Base-by-base conservation (phyloP, 352 stramenopile genomes). In the Phytophthora cactorum region DNA sequence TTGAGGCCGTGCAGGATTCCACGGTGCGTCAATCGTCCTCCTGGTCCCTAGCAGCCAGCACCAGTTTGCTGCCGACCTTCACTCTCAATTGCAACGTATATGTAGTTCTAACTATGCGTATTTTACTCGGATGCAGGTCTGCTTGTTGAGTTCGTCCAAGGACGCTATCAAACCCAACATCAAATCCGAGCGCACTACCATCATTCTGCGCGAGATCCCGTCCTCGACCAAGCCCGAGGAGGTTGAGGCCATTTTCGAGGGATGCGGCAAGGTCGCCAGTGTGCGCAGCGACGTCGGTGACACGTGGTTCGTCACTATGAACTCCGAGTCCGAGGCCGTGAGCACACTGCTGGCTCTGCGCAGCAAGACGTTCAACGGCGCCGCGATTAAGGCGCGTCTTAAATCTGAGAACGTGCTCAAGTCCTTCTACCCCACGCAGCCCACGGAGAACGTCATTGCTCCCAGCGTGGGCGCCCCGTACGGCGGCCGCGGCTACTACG, bases 401-500 rank as follows among this genome's bases (percentile, higher is more conserved):
- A 98, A 98, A 82, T 96, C 90, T 36, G 92, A 98, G 78, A 97
- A 96, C 73, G 65, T 97, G 66, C 84, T 98, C 61, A 90, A 95
- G 68, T 96, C 92, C 15, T 97, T 97, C 68, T 97, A 88, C 75
- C 91, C 92, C 46, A 82, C 88, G 27, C 86, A 95, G 69, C 59
- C 69, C 1, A 67, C 69, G n/a, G 81, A 90, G 59, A 84, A 78
- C 34, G 75, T 75, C 22, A 78, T 82, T 28, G 71, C 73, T 64
- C 52, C 79, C n/a, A 54, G 73, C 47, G 47, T 72, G 36, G 61
- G 63, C 50, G 68, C 65, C 31, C 74, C 77, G 10, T 89, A 90
- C 68, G 76, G 81, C 39, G 79, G 79, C 31, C 79, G 81, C 56
- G 81, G 84, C 50, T 93, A 93, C 79, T 92, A 92, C 63, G 82